phyloP scores from a whole-genome alignment of 75 land plant species.

The Cryptomeria japonica region DNA sequence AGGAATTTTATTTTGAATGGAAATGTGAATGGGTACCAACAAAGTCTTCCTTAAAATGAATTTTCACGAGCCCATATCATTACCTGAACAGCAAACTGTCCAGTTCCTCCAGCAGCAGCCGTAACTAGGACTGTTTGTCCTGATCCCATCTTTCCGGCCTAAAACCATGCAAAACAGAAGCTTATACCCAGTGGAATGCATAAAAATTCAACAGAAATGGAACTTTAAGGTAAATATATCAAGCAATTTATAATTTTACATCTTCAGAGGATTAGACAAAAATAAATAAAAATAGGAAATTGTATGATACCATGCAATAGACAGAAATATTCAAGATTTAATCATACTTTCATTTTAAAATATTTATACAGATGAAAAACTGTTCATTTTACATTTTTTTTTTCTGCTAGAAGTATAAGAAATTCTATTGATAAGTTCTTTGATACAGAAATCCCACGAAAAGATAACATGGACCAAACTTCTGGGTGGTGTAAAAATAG shows the following conservation, averaged over 20 bases:
- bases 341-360: neutral
- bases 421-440: no score
- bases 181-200: neutral
- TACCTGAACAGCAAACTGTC: conserved; percentile 90
- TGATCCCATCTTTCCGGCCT: conserved; percentile 87
- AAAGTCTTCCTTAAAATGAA: neutral
- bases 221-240: neutral
- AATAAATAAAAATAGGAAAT: neutral
- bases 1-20: neutral
- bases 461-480: no score
- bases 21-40: neutral
- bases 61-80: neutral
- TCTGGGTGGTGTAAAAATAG: no score
- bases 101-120: conserved; percentile 98
- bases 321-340: neutral
- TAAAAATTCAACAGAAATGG: neutral
- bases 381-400: neutral
- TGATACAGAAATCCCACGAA: no score
- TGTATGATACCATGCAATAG: neutral
- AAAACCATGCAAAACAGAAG: neutral
- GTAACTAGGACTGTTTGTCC: conserved; percentile 89
- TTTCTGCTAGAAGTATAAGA: no score
- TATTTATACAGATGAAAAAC: neutral
- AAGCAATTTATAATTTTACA: neutral
- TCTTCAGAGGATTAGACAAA: neutral